phyloP scores from a whole-genome alignment of 768 basidiomycete species.

The Pleurotus ostreatus region DNA sequence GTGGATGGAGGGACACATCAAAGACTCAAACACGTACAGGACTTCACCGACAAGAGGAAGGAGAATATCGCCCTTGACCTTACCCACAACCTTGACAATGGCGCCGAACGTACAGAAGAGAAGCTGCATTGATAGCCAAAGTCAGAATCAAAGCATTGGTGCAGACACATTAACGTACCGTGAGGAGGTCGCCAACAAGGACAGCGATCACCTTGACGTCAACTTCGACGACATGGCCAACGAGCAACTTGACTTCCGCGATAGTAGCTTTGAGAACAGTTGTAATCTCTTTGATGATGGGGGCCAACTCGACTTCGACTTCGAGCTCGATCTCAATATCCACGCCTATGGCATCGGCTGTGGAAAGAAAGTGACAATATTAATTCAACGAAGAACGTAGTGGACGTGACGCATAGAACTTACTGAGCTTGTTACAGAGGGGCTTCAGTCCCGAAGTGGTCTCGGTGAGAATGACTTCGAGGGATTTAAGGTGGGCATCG shows the following conservation, averaged over 20 bases:
- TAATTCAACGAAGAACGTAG: not conserved
- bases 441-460: constrained; percentile 9
- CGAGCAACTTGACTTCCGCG: constrained; percentile 13
- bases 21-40: constrained; percentile 8
- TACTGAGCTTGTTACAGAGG: constrained; percentile 14
- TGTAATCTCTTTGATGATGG: constrained; percentile 15
- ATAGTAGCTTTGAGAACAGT: constrained; percentile 12
- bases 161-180: constrained; percentile 6
- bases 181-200: constrained; percentile 16
- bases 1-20: not conserved
- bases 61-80: constrained; percentile 9
- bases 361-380: not conserved
- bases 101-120: constrained; percentile 14
- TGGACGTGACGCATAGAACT: not conserved
- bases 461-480: constrained; percentile 13
- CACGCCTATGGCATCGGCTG: constrained; percentile 13
- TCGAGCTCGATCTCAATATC: constrained; percentile 12
- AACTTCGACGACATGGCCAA: constrained; percentile 12
- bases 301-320: constrained; percentile 7
- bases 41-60: constrained; percentile 12
- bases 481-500: not conserved
- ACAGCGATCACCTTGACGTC: constrained; percentile 11
- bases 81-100: constrained; percentile 10
- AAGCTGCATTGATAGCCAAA: constrained; percentile 11
- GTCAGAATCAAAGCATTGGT: not conserved